These are phyloP conservation scores for Scenedesmus sp. DNA, from an alignment of 163 green algal genomes.

Conservation along the genomic window DNA sequence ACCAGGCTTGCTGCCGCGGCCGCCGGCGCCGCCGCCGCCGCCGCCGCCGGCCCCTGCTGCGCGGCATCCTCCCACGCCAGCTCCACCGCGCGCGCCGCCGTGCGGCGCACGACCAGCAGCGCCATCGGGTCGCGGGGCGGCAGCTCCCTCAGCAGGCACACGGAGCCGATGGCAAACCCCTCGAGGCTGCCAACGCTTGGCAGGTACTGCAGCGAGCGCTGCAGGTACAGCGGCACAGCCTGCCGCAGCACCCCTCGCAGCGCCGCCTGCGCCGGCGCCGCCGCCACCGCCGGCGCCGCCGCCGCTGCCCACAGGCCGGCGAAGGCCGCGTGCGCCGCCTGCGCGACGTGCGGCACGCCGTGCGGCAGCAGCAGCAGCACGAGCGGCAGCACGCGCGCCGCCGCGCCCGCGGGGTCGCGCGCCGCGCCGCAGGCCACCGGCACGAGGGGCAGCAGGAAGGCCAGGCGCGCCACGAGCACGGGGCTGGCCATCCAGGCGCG, in stretches of 20 bases:
- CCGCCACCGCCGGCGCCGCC: neutral
- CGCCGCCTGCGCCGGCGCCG: neutral
- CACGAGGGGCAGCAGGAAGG: slow-evolving; percentile 6
- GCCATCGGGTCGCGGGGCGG: slow-evolving; percentile 14
- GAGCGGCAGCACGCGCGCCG: neutral
- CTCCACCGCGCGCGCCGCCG: neutral
- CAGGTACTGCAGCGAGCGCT: neutral
- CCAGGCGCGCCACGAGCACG: slow-evolving; percentile 3
- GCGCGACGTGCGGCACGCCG: slow-evolving; percentile 4
- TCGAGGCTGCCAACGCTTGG: slow-evolving; percentile 23
- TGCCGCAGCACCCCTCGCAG: neutral
- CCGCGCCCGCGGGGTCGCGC: slow-evolving; percentile 11
- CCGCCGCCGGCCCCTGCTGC: neutral
- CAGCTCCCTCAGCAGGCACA: slow-evolving; percentile 2
- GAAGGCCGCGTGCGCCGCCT: slow-evolving; percentile 15
- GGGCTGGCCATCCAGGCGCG: neutral
- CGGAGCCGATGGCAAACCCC: slow-evolving; percentile 24
- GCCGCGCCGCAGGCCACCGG: neutral
- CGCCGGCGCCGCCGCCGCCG: neutral
- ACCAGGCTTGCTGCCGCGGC: slow-evolving; percentile 5
- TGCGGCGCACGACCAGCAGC: neutral
- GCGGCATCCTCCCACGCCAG: neutral
- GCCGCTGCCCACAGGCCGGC: slow-evolving; percentile 3
- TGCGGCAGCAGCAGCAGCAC: slow-evolving; percentile 25
- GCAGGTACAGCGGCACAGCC: slow-evolving; percentile 20